Conservation (phyloP, 306 rosid genomes). For the Vigna angularis region DNA sequence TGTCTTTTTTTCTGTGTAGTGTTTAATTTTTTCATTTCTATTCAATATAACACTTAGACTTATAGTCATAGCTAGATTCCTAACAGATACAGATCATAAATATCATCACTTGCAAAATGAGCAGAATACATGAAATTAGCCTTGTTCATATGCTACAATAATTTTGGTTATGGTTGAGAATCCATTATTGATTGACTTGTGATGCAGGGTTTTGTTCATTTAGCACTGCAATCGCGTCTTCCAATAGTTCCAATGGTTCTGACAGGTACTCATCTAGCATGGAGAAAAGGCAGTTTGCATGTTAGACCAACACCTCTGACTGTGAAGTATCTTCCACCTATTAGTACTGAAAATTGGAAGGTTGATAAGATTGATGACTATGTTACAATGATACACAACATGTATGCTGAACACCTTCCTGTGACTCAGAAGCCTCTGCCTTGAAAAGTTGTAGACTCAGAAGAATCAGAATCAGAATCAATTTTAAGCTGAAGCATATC, state of each 20-base stretch:
- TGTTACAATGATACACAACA: constrained; percentile 44
- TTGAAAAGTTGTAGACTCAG: constrained; percentile 18
- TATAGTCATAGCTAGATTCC: no score
- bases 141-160: no score
- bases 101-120: no score
- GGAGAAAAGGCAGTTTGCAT: constrained; percentile 71
- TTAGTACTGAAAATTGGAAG: constrained; percentile 59
- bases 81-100: no score
- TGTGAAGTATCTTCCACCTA: constrained; percentile 62
- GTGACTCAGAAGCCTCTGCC: constrained; percentile 57
- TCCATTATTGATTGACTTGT: neutral
- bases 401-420: constrained; percentile 60
- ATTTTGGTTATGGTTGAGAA: neutral
- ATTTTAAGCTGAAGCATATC: no score
- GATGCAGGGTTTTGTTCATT: constrained; percentile 71
- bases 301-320: constrained; percentile 60
- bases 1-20: no score
- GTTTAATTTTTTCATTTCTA: no score
- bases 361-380: constrained; percentile 60
- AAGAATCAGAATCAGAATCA: neutral
- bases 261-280: constrained; percentile 66
- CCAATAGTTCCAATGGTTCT: constrained; percentile 68
- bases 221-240: constrained; percentile 68
- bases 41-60: no score
- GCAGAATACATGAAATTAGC: no score